A percentile compares a stretch with the other conserved stretches of the same genome.
Evolutionary conservation across 305 asterid genomes (phyloP).

Genomic region (Fraxinus nigra): DNA sequence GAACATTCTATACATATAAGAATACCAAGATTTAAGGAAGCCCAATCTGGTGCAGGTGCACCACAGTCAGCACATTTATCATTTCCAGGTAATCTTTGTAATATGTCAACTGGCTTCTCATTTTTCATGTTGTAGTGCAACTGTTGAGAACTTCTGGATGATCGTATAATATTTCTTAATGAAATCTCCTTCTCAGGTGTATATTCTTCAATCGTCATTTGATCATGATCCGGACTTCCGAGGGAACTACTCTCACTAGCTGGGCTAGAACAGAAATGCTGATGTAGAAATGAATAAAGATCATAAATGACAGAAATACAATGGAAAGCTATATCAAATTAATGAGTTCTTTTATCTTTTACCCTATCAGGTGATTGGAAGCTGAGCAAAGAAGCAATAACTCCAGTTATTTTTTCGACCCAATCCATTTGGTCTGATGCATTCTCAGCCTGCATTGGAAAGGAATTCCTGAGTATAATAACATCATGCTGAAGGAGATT

Average conservation of each 20-base stretch:
- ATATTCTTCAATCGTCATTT: slow-evolving; percentile 42
- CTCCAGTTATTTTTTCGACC: slow-evolving; percentile 68
- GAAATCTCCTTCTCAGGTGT: slow-evolving; percentile 45
- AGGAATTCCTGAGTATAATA: slow-evolving; percentile 4
- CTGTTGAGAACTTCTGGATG: slow-evolving; percentile 54
- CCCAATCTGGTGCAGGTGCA: slow-evolving; percentile 95
- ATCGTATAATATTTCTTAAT: slow-evolving; percentile 47
- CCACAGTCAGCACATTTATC: slow-evolving; percentile 98
- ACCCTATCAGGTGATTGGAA: slow-evolving; percentile 60
- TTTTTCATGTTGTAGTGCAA: slow-evolving; percentile 34
- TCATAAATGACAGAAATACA: slow-evolving; percentile 17
- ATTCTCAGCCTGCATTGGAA: slow-evolving; percentile 57
- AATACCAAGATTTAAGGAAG: slow-evolving; percentile 86
- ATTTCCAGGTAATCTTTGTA: slow-evolving; percentile 73
- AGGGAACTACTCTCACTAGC: slow-evolving; percentile 50
- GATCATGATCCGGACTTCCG: slow-evolving; percentile 57
- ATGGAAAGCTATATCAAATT: background rate
- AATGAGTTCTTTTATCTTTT: slow-evolving; percentile 21
- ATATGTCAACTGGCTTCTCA: slow-evolving; percentile 56
- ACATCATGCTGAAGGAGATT: slow-evolving; percentile 10
- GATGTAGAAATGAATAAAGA: slow-evolving; percentile 29
- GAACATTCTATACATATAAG: slow-evolving; percentile 93
- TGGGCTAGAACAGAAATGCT: slow-evolving; percentile 56
- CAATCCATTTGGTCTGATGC: slow-evolving; percentile 64
- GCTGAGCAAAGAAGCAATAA: slow-evolving; percentile 59